These are phyloP conservation scores for Plenodomus lindquistii DNA, from an alignment of 2,329 filamentous ascomycete genomes.

Conservation along the genomic window DNA sequence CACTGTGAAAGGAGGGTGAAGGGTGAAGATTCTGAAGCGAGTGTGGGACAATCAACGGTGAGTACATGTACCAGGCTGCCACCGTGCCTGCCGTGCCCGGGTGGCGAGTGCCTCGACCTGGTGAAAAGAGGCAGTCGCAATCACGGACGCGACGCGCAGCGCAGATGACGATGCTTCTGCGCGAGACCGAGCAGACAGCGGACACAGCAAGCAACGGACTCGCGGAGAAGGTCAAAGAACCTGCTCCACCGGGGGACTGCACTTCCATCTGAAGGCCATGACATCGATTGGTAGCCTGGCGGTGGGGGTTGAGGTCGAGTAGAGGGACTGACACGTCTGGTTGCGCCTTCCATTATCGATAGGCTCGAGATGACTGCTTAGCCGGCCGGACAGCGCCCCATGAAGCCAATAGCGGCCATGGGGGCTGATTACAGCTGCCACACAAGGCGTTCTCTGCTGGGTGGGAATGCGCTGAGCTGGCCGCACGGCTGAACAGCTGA, in stretches of 20 bases:
- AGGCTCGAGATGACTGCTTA: conserved; percentile 4
- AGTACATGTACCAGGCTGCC: conserved; percentile 7
- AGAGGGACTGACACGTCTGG: neutral
- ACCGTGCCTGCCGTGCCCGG: neutral
- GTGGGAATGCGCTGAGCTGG: conserved; percentile 3
- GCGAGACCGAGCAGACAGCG: neutral
- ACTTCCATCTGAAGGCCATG: conserved; percentile 7
- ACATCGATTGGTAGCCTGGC: conserved; percentile 7
- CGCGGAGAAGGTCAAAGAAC: neutral
- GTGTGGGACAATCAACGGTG: conserved; percentile 3
- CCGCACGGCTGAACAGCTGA: conserved; percentile 9
- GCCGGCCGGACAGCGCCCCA: conserved; percentile 5
- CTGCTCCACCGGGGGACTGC: neutral
- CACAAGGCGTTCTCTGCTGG: conserved; percentile 1
- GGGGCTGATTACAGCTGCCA: neutral
- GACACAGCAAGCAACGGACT: conserved; percentile 1
- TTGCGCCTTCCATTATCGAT: conserved; percentile 20
- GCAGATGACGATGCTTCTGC: neutral
- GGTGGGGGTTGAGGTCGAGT: conserved; percentile 9
- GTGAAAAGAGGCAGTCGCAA: conserved; percentile 5
- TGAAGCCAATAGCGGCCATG: neutral
- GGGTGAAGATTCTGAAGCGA: conserved; percentile 1
- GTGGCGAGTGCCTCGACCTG: neutral
- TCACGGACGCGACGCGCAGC: conserved; percentile 10
- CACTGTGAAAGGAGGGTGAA: conserved; percentile 1